Base-by-base conservation (phyloP, 2,329 filamentous ascomycete genomes). In the Colletotrichum tanaceti region DNA sequence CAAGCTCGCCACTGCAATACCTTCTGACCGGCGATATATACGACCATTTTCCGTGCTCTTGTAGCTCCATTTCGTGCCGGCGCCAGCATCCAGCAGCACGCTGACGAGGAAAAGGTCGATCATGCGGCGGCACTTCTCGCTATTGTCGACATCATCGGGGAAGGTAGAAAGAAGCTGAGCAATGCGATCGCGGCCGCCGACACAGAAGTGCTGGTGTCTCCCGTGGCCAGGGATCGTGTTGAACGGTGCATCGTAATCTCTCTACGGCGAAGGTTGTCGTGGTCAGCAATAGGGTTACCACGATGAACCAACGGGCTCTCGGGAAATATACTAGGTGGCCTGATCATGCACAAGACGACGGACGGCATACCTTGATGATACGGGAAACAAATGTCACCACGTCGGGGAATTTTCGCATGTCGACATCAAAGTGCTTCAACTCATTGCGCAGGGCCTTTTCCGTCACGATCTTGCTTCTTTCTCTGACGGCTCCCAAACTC, bases 11-110 rank as follows among this genome's bases (percentile, higher is more conserved):
- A 91, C 90, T 10, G 94, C 94, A 63, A 98, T 85, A 10, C 94
- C 94, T 79, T 98, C 96, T 70, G 94, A 97, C 58, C 96, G 89
- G 60, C 89, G 86, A 80, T 95, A 98, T 47, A 91, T 79, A 71
- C 90, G 91, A 65, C 93, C 93, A 72, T 94, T 97, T 76, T 97
- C 94, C 71, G 90, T 90, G 77, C 93, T 97, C 83, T 93, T 96
- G 82, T 97, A 99, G 73, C 90, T 91, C 96, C 96, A 99, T 72
- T 89, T 87, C 3, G 90, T 95, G 47, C 96, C 96, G 2, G 96
- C 94, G 47, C 96, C 96, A 5, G 96, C 93, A 76, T 97, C 93
- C 10, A 97, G 85, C 58, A 97, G 83, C 9, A 96, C 93, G 58
- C 93, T 95, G 71, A 96, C 77, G 49, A 94, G 82, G 80, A 94